These are phyloP conservation scores for Boletus mariae DNA, from an alignment of 1,284 basidiomycete genomes.

Conservation along the genomic window DNA sequence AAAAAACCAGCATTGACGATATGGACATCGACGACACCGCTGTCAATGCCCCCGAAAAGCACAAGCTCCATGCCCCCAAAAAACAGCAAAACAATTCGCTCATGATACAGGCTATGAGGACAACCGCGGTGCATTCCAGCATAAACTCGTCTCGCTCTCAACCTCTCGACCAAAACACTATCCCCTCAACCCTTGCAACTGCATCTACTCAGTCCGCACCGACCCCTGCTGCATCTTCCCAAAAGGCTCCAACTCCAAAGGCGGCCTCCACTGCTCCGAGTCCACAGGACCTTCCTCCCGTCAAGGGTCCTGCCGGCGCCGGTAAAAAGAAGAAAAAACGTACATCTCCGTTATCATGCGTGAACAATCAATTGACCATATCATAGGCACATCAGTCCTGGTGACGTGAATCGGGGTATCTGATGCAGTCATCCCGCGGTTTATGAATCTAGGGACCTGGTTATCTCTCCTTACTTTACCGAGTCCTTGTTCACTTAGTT, in stretches of 20 bases:
- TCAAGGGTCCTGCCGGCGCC: constrained; percentile 47
- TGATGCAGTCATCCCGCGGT: background rate
- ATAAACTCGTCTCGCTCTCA: constrained; percentile 41
- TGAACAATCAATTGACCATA: constrained; percentile 5
- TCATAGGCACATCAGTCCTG: constrained; percentile 28
- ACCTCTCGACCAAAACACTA: constrained; percentile 34
- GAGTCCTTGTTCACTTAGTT: background rate
- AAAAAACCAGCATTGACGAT: constrained; percentile 41
- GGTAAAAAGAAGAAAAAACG: constrained; percentile 61
- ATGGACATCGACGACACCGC: constrained; percentile 24
- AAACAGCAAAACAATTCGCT: constrained; percentile 65
- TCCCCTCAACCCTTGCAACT: constrained; percentile 40
- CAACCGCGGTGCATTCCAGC: constrained; percentile 66
- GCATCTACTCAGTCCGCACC: constrained; percentile 37
- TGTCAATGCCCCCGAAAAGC: constrained; percentile 22
- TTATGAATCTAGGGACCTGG: no score
- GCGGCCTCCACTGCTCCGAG: constrained; percentile 36
- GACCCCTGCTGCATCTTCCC: constrained; percentile 51
- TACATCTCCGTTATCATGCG: constrained; percentile 7
- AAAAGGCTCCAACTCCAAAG: constrained; percentile 43
- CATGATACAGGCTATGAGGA: constrained; percentile 70
- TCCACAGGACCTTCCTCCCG: constrained; percentile 41
- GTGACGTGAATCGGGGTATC: constrained; percentile 15
- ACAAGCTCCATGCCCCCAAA: constrained; percentile 37
- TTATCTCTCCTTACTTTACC: background rate